Conservation (phyloP, 2,329 filamentous ascomycete genomes). For the Myriosclerotinia curreyana region DNA sequence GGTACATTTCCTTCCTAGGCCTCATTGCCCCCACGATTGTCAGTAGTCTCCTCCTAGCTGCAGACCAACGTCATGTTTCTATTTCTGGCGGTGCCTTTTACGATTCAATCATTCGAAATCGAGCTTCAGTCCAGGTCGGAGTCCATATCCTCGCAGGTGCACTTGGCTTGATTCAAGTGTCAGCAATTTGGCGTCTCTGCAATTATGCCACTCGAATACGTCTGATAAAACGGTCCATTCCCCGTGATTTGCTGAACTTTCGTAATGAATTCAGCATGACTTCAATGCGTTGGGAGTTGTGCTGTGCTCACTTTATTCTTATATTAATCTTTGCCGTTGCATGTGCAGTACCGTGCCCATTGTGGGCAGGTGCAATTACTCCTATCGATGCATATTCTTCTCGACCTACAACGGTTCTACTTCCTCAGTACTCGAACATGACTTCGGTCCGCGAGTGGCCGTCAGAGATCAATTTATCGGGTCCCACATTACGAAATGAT, state of each 20-base stretch:
- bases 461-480: too few species aligned
- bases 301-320: too few species aligned
- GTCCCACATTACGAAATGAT: too few species aligned
- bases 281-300: constrained; percentile 21
- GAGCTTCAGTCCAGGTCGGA: constrained; percentile 21
- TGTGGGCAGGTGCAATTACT: constrained; percentile 23
- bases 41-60: constrained; percentile 17
- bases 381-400: background rate
- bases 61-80: background rate
- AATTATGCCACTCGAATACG: constrained; percentile 21
- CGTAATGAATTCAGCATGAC: constrained; percentile 13
- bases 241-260: constrained; percentile 18
- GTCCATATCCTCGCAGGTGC: constrained; percentile 21
- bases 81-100: background rate
- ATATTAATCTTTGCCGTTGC: too few species aligned
- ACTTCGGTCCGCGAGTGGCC: constrained; percentile 13
- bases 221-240: background rate
- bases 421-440: constrained; percentile 20
- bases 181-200: constrained; percentile 17
- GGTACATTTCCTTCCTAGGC: too few species aligned
- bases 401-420: background rate
- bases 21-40: too few species aligned
- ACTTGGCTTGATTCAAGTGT: constrained; percentile 16
- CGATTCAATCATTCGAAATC: constrained; percentile 15
- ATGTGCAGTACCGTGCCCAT: constrained; percentile 10